Base-by-base conservation (phyloP, 192 early-diverging fungal species). In the Coemansia sp. region DNA sequence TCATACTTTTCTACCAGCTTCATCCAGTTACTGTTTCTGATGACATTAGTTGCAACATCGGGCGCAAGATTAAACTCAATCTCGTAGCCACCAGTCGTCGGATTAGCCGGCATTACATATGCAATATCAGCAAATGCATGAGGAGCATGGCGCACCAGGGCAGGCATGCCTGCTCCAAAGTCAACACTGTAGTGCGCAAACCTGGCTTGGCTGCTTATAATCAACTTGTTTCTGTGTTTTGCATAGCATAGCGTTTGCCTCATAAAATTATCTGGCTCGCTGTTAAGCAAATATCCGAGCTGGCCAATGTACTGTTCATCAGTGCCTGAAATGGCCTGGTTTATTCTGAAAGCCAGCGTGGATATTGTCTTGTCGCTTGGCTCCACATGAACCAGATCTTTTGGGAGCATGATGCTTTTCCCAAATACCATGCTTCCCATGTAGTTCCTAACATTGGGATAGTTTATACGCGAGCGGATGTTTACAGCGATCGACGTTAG, bases 161-260 rank as follows among this genome's bases (percentile, higher is more conserved):
- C 16, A n/a, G 53, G 53, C 7, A 56, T 56, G 12, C 53, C 53
- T 9, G 29, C 28, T 16, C 53, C 53, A 56, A 56, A 56, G n/a
- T 56, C 53, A n/a, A 56, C 53, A 13, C 4, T n/a, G 25, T 56
- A 56, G 26, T 56, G 31, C 0, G 53, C 29, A 56, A 56, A 56
- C 29, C 29, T 29, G 5, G 20, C n/a, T 7, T 56, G 53, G 31
- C 25, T 56, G 30, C 53, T 56, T 33, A 31, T 56, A 20, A 56
- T 33, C 28, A 56, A 3, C 28, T 56, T 56, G 18, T 30, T 30
- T 56, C 30, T 56, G 2, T 31, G 26, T 20, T 56, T 56, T 10
- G 31, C 28, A 30, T 18, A 33, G n/a, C 31, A n/a, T 9, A 56
- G 9, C 23, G 28, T 53, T 12, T 33, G 30, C 6, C 53, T 28